Conservation (phyloP, 768 basidiomycete species). For the Myochromella boudieri region DNA sequence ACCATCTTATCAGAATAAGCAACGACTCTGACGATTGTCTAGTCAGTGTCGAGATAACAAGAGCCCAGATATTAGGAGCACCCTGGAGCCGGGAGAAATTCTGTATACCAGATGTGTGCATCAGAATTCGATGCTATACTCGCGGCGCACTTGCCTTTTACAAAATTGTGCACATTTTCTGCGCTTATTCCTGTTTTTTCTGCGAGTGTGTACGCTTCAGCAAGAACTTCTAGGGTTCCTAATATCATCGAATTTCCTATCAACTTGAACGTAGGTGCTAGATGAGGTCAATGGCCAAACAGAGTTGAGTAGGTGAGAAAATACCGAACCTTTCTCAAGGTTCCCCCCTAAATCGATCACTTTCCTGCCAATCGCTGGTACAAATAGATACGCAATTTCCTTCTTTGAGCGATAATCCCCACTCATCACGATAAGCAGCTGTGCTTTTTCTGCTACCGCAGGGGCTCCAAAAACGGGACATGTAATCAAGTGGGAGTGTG, state of each 20-base stretch:
- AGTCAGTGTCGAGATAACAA: slow-evolving; percentile 1
- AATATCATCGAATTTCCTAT: slow-evolving; percentile 80
- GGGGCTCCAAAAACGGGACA: slow-evolving; percentile 82
- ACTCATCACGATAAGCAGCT: slow-evolving; percentile 74
- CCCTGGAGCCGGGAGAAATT: slow-evolving; percentile 68
- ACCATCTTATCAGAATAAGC: slow-evolving; percentile 69
- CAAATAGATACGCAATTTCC: slow-evolving; percentile 71
- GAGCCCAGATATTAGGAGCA: slow-evolving; percentile 25
- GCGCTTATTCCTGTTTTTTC: slow-evolving; percentile 82
- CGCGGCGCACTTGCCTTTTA: slow-evolving; percentile 50
- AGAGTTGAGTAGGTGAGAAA: not conserved
- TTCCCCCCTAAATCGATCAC: slow-evolving; percentile 82
- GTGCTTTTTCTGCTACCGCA: slow-evolving; percentile 57
- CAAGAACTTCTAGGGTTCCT: slow-evolving; percentile 75
- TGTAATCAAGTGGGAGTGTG: slow-evolving; percentile 64
- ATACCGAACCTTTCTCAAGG: slow-evolving; percentile 67
- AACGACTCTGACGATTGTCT: slow-evolving; percentile 40
- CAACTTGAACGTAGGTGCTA: slow-evolving; percentile 73
- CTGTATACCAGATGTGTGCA: slow-evolving; percentile 27
- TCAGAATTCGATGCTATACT: slow-evolving; percentile 4
- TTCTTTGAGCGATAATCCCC: slow-evolving; percentile 85
- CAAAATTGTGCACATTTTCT: slow-evolving; percentile 49
- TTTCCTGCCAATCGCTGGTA: slow-evolving; percentile 78
- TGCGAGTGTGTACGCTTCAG: slow-evolving; percentile 82
- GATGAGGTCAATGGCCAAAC: not conserved